Evolutionary conservation across 805 yeast genomes (phyloP).

Genomic region (Kuraishia capsulata): DNA sequence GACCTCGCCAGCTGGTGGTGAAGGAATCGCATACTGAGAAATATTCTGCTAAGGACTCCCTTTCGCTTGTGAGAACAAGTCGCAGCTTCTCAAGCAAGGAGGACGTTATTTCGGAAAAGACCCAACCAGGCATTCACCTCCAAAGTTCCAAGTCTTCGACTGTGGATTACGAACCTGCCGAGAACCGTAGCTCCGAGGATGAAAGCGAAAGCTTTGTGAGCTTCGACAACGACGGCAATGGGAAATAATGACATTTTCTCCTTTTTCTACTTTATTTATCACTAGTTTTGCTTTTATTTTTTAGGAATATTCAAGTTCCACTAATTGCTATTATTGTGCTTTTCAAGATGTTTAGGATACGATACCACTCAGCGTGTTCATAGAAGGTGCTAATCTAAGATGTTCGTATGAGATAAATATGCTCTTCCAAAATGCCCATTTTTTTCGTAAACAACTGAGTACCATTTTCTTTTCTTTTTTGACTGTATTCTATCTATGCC

Average conservation of each 20-base stretch:
- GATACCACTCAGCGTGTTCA: no score
- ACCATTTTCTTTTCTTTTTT: background rate
- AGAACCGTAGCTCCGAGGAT: background rate
- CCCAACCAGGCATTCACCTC: background rate
- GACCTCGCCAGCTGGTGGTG: slow-evolving; percentile 15
- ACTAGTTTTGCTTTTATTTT: background rate
- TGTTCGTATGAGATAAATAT: no score
- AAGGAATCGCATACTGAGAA: background rate
- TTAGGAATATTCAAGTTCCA: no score
- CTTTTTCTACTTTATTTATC: background rate
- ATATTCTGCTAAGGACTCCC: no score
- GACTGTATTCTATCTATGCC: background rate
- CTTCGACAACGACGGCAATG: background rate
- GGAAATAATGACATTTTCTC: background rate
- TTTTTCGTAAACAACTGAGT: no score
- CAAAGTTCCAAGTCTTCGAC: background rate
- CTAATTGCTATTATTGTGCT: no score
- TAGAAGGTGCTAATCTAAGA: no score
- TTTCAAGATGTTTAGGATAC: no score
- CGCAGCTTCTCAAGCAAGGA: background rate
- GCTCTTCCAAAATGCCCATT: no score
- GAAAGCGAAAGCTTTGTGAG: background rate
- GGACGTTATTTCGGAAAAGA: background rate
- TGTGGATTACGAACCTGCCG: background rate
- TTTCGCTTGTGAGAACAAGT: background rate